These are phyloP conservation scores for Xylariaceae sp. DNA, from an alignment of 2,329 filamentous ascomycete genomes.

Conservation along the genomic window DNA sequence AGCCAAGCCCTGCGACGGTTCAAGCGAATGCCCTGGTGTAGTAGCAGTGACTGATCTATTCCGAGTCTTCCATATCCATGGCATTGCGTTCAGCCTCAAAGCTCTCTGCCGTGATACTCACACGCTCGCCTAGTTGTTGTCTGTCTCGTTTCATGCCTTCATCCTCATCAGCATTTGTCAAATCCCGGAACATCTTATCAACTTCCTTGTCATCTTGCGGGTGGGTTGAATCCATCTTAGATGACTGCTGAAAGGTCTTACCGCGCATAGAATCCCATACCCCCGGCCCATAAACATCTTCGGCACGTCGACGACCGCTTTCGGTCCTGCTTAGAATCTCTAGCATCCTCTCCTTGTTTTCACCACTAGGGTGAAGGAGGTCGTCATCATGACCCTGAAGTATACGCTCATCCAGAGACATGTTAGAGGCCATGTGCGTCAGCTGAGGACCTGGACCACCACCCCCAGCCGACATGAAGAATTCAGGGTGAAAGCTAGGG, in stretches of 20 bases:
- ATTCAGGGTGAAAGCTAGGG: constrained; percentile 38
- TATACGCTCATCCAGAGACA: constrained; percentile 48
- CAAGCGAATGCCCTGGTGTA: neutral
- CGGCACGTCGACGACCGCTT: constrained; percentile 44
- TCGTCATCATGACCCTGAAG: constrained; percentile 43
- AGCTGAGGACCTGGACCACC: constrained; percentile 39
- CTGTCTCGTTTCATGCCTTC: constrained; percentile 36
- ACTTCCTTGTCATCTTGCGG: constrained; percentile 45
- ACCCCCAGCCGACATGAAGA: constrained; percentile 37
- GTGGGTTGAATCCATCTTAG: constrained; percentile 23
- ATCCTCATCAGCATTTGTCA: constrained; percentile 46
- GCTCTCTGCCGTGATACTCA: constrained; percentile 32
- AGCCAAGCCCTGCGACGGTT: neutral
- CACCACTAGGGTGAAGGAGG: constrained; percentile 42
- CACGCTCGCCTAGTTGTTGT: constrained; percentile 32
- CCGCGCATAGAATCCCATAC: constrained; percentile 40
- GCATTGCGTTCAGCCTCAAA: constrained; percentile 33
- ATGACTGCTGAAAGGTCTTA: constrained; percentile 20
- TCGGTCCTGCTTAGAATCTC: constrained; percentile 50
- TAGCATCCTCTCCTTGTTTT: constrained; percentile 46
- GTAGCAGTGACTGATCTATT: constrained; percentile 16
- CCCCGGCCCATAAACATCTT: constrained; percentile 47
- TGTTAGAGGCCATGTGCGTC: constrained; percentile 35
- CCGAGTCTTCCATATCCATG: constrained; percentile 34
- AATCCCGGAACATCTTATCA: constrained; percentile 52